Evolutionary conservation across 2,329 filamentous ascomycete species (phyloP).

Genomic region (Penicillium frequentans): DNA sequence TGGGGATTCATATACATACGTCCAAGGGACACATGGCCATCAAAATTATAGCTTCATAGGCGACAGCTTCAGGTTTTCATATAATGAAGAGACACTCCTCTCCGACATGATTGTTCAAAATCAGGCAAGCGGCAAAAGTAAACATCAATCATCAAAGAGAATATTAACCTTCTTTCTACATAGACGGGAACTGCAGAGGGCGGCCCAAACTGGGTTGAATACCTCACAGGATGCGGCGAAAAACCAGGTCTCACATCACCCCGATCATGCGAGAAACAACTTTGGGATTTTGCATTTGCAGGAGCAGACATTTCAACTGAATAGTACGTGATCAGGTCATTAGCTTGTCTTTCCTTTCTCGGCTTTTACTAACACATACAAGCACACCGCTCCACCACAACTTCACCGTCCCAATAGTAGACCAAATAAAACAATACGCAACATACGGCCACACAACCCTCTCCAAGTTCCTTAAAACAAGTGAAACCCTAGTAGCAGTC

Average conservation of each 20-base stretch:
- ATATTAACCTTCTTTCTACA: background rate
- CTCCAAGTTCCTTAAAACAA: constrained; percentile 30
- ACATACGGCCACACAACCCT: constrained; percentile 47
- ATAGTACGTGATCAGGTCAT: constrained; percentile 29
- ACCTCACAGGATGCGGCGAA: constrained; percentile 53
- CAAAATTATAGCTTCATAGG: constrained; percentile 57
- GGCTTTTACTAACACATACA: background rate
- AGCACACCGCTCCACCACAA: constrained; percentile 54
- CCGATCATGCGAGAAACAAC: constrained; percentile 45
- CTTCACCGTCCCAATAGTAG: constrained; percentile 51
- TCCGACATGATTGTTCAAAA: constrained; percentile 55
- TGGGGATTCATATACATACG: constrained; percentile 44
- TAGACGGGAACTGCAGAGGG: constrained; percentile 53
- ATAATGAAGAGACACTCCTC: constrained; percentile 46
- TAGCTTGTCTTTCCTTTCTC: too few relatives aligned
- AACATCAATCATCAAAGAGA: accelerated
- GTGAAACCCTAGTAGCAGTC: constrained; percentile 47
- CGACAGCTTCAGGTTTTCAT: constrained; percentile 51
- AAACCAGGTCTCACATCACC: constrained; percentile 46
- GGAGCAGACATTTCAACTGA: constrained; percentile 51
- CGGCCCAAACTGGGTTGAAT: constrained; percentile 58
- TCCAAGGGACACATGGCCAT: constrained; percentile 54
- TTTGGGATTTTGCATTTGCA: constrained; percentile 60
- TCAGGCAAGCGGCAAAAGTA: constrained; percentile 18
- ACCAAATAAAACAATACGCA: constrained; percentile 53